phyloP scores from a whole-genome alignment of 805 yeast species.

The Candida hispaniensis region DNA sequence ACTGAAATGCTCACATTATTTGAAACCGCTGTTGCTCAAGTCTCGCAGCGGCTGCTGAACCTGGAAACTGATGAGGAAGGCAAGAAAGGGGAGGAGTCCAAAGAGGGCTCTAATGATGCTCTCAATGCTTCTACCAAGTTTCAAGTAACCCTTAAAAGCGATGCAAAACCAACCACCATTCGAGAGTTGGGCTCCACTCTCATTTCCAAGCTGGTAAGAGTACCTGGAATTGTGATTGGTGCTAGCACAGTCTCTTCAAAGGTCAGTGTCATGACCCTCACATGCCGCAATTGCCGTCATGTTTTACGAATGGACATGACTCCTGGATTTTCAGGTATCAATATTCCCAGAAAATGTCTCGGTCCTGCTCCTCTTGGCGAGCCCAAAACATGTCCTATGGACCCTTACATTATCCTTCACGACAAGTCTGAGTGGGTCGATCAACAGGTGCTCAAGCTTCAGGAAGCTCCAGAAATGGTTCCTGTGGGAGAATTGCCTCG shows the following conservation, averaged over 20 bases:
- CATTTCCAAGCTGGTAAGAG: constrained; percentile 78
- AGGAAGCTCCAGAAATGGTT: constrained; percentile 96
- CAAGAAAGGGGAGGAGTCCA: constrained; percentile 19
- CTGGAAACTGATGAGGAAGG: constrained; percentile 14
- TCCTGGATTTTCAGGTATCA: constrained; percentile 61
- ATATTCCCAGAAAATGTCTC: constrained; percentile 57
- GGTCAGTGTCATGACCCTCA: constrained; percentile 70
- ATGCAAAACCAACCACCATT: constrained; percentile 59
- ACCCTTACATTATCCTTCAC: constrained; percentile 88
- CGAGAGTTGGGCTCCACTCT: constrained; percentile 79
- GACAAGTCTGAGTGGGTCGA: constrained; percentile 90
- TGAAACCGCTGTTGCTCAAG: constrained; percentile 48
- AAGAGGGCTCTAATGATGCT: constrained; percentile 32
- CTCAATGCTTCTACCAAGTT: constrained; percentile 55
- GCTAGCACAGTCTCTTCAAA: constrained; percentile 82
- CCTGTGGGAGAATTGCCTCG: constrained; percentile 99
- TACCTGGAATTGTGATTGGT: constrained; percentile 87
- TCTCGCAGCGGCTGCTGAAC: constrained; percentile 55
- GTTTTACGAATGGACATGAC: constrained; percentile 52
- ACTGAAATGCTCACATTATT: constrained; percentile 77
- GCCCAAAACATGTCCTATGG: constrained; percentile 65
- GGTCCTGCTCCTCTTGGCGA: constrained; percentile 39
- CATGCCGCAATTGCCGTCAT: constrained; percentile 83
- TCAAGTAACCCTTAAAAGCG: constrained; percentile 67
- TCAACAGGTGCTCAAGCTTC: constrained; percentile 87